Evolutionary conservation across 768 basidiomycete species (phyloP).

Genomic region (Phaffia tasmanica): DNA sequence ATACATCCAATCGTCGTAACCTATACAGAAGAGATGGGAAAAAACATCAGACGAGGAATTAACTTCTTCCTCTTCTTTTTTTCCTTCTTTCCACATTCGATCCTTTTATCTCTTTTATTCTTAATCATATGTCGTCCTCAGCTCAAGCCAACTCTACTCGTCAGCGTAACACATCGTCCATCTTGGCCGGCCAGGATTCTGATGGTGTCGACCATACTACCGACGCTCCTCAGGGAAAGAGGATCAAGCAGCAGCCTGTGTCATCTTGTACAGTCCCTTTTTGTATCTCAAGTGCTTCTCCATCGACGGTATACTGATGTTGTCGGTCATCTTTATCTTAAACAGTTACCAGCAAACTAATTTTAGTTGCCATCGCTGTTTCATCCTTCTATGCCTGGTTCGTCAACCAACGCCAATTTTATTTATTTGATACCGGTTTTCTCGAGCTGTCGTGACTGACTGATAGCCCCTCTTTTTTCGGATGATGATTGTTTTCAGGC

Average conservation of each 20-base stretch:
- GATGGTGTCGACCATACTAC: constrained; percentile 21
- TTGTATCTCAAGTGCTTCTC: neutral
- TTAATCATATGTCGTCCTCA: neutral
- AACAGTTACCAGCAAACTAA: constrained; percentile 13
- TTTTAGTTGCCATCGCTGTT: constrained; percentile 14
- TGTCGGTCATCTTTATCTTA: neutral
- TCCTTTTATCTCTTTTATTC: too few relatives aligned
- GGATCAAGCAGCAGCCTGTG: constrained; percentile 10
- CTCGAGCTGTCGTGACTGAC: neutral
- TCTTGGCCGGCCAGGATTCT: neutral
- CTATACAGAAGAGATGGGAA: too few relatives aligned
- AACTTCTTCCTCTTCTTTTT: too few relatives aligned
- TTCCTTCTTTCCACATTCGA: too few relatives aligned
- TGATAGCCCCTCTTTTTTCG: neutral
- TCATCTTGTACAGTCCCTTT: constrained; percentile 8
- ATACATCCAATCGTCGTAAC: too few relatives aligned
- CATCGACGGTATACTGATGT: neutral
- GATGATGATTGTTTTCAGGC: neutral
- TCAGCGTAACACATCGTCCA: constrained; percentile 12
- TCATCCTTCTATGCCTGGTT: constrained; percentile 19
- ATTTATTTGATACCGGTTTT: too few relatives aligned
- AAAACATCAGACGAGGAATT: too few relatives aligned
- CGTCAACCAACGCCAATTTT: neutral
- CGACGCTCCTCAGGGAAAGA: constrained; percentile 16
- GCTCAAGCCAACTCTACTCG: constrained; percentile 12